Evolutionary conservation across 202 grass and related monocot genomes (phyloP), one percentile per base, ranked within the genome.

Genomic region (Schoenoplectus triqueter): DNA sequence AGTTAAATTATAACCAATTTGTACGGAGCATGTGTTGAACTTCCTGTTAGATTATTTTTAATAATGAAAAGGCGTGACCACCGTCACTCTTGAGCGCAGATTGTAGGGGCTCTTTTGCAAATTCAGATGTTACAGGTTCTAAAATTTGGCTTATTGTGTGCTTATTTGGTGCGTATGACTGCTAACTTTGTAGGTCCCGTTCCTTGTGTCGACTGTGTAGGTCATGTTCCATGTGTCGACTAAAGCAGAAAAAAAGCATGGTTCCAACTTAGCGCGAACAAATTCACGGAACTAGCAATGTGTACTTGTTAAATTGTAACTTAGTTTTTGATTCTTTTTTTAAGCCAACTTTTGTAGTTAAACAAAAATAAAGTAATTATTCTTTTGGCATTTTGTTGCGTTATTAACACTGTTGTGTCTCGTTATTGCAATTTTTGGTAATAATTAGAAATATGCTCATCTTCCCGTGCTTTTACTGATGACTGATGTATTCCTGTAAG

Each of bases 281-380:
- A 54, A 73, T 73, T 20, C 45, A 52, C 11, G 70, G 14, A 51
- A 74, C 71, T 19, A 11, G 71, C 48, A 74, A 54, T 8, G 1
- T 74, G 46, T 74, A 51, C 46, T 44, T 45, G 10, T 45, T 69
- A 45, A 69, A 69, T 45, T 69, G 66, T 45, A 69, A 69, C 66
- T 69, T 42, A n/a, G 40, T 15, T 44, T 31, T 69, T 13, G 66
- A 69, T 69, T 69, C 44, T 7, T 69, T 44, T 69, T 45, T 45
- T 69, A 19, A 31, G 59, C 17, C 4, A 6, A 62, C 59, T 62
- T 62, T 62, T 62, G 6, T 62, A 62, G 59, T 62, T 62, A 62
- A 62, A 62, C n/a, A 52, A 9, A 52, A 52, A 18, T 4, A 47
- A 6, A 62, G 1, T 0, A 62, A 19, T 17, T 61, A 61, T n/a